A percentile compares a stretch with the other conserved stretches of the same genome.
Evolutionary conservation across 2,329 filamentous ascomycete species (phyloP).

Genomic region (Phialophora tarda): DNA sequence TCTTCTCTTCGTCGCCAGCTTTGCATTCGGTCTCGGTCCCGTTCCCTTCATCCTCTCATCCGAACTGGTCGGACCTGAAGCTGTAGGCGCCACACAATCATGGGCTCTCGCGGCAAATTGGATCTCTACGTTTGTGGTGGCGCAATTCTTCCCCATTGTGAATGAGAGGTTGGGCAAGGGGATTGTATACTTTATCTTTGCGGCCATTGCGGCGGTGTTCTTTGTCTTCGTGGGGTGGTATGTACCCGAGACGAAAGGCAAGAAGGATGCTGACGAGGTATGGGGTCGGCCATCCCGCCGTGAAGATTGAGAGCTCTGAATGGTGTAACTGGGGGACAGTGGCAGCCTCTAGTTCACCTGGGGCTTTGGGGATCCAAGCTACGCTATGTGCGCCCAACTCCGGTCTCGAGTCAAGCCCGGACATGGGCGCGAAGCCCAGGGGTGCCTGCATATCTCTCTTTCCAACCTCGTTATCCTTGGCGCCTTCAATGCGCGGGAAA

Average conservation of each 20-base stretch:
- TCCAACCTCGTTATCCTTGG: neutral
- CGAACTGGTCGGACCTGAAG: conserved; percentile 87
- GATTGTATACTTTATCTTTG: conserved; percentile 91
- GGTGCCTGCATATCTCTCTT: neutral
- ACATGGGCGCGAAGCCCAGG: neutral
- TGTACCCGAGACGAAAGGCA: conserved; percentile 89
- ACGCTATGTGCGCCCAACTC: neutral
- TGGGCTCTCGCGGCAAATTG: conserved; percentile 90
- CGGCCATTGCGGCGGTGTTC: conserved; percentile 71
- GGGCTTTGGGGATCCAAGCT: neutral
- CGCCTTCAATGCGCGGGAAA: neutral
- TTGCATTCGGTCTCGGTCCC: conserved; percentile 87
- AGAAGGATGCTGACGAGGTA: conserved; percentile 83
- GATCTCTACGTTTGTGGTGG: conserved; percentile 87
- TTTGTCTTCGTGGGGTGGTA: conserved; percentile 72
- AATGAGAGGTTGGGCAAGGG: conserved; percentile 78
- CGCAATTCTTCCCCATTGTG: conserved; percentile 90
- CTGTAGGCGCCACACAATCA: conserved; percentile 87
- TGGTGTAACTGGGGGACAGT: neutral
- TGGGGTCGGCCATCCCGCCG: conserved; percentile 68
- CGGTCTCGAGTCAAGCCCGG: neutral
- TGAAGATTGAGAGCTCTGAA: conserved; percentile 28
- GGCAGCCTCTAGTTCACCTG: neutral
- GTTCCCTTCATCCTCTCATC: conserved; percentile 94
- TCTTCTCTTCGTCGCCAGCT: conserved; percentile 84